These are phyloP conservation scores for Leptographium procerum DNA, from an alignment of 2,329 filamentous ascomycete genomes.

Conservation along the genomic window DNA sequence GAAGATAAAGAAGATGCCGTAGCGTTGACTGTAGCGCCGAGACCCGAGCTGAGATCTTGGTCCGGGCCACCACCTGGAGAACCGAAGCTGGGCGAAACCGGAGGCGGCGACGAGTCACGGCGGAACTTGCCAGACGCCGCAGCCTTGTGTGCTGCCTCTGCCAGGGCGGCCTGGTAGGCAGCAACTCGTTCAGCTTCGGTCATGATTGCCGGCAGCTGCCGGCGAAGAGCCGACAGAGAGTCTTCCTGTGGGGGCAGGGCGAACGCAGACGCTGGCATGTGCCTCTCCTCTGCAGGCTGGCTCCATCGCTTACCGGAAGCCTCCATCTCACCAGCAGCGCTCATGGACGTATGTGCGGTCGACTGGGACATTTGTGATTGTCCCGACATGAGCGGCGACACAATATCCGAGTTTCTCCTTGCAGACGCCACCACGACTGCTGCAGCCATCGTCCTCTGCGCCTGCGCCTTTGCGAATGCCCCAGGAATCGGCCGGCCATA, in stretches of 20 bases:
- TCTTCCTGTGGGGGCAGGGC: not conserved
- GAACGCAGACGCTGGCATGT: not conserved
- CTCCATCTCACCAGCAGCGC: conserved; percentile 21
- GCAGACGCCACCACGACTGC: conserved; percentile 8
- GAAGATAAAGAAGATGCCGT: conserved; percentile 14
- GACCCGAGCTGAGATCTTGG: not conserved
- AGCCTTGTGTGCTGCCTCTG: conserved; percentile 68
- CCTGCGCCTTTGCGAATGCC: conserved; percentile 42
- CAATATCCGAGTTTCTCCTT: conserved; percentile 34
- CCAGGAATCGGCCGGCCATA: conserved; percentile 50
- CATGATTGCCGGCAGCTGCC: conserved; percentile 8
- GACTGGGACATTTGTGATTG: conserved; percentile 26
- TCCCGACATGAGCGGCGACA: conserved; percentile 6
- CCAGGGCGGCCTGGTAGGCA: conserved; percentile 74
- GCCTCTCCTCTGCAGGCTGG: not conserved
- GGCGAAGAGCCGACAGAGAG: conserved; percentile 1
- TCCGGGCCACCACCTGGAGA: not conserved
- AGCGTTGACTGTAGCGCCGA: not conserved
- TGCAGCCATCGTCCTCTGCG: conserved; percentile 23
- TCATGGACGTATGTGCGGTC: conserved; percentile 42
- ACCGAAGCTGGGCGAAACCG: conserved; percentile 12
- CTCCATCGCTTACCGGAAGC: conserved; percentile 9
- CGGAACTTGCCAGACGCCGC: conserved; percentile 65
- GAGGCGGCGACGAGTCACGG: conserved; percentile 39
- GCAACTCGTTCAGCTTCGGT: conserved; percentile 17